phyloP scores from a whole-genome alignment of 2,329 filamentous ascomycete species.

The Tolypocladium inflatum region DNA sequence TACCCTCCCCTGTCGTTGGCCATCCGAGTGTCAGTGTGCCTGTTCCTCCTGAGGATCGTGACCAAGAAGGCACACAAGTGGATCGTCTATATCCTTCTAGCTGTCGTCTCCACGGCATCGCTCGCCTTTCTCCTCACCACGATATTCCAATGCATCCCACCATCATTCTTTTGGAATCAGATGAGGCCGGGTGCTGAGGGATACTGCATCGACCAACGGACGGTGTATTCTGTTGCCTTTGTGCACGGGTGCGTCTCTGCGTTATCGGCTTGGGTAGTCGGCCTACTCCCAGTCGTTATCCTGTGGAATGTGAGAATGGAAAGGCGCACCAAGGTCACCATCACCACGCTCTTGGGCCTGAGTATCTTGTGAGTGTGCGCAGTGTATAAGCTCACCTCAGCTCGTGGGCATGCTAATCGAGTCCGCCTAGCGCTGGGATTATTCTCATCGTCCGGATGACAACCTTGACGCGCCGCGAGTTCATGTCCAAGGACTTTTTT shows the following conservation, averaged over 20 bases:
- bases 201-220: not conserved
- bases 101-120: slow-evolving; percentile 1
- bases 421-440: not conserved
- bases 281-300: slow-evolving; percentile 1
- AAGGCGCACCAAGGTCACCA: slow-evolving; percentile 2
- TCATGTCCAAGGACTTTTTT: not conserved
- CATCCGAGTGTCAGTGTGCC: slow-evolving; percentile 3
- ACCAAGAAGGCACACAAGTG: not conserved
- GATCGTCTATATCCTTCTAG: not conserved
- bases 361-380: slow-evolving; percentile 1
- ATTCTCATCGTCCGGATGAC: slow-evolving; percentile 2
- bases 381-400: not conserved
- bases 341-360: slow-evolving; percentile 1
- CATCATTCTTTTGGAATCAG: slow-evolving; percentile 3
- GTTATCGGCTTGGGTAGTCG: slow-evolving; percentile 2
- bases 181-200: not conserved
- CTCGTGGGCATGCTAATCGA: not conserved
- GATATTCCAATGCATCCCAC: slow-evolving; percentile 2
- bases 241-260: slow-evolving; percentile 2
- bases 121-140: not conserved
- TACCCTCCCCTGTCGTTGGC: slow-evolving; percentile 1
- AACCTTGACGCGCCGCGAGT: not conserved
- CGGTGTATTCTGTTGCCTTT: not conserved
- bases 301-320: slow-evolving; percentile 1
- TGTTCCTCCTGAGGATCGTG: slow-evolving; percentile 4